Percentiles rank a stretch among this genome's conserved stretches.
Evolutionary conservation across 129 eudicot genomes (phyloP).

Genomic region (Lonicera japonica): DNA sequence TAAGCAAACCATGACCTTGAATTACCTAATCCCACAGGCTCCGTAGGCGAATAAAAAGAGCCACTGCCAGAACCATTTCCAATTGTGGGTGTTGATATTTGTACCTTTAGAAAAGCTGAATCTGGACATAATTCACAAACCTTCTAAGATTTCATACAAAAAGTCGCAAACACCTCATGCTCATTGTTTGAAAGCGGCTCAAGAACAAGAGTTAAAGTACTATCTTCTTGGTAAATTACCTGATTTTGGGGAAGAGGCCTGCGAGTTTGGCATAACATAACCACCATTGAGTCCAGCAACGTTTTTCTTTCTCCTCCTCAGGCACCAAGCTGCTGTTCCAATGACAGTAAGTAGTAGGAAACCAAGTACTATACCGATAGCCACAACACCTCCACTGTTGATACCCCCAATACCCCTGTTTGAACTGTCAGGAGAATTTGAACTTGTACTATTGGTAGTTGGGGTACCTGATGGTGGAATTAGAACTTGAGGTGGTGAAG

Average conservation of each 20-base stretch:
- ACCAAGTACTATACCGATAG: conserved; percentile 39
- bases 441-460: conserved; percentile 24
- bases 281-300: conserved; percentile 20
- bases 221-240: conserved; percentile 25
- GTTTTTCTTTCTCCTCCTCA: conserved; percentile 37
- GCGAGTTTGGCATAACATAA: conserved; percentile 35
- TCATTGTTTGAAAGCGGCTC: not conserved
- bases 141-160: not conserved
- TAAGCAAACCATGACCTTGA: conserved; percentile 54
- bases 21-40: conserved; percentile 42
- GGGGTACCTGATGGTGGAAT: conserved; percentile 29
- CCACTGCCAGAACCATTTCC: conserved; percentile 27
- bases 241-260: conserved; percentile 43
- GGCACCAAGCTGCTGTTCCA: conserved; percentile 29
- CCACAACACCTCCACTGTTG: conserved; percentile 35
- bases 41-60: conserved; percentile 27
- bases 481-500: conserved; percentile 25
- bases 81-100: conserved; percentile 15
- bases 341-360: conserved; percentile 34
- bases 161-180: not conserved
- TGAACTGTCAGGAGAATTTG: conserved; percentile 25
- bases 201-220: not conserved
- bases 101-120: conserved; percentile 44
- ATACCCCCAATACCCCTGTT: conserved; percentile 32
- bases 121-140: conserved; percentile 35